These are phyloP conservation scores for Solanum virginianum DNA, from an alignment of 257 asterid genomes.

Conservation along the genomic window DNA sequence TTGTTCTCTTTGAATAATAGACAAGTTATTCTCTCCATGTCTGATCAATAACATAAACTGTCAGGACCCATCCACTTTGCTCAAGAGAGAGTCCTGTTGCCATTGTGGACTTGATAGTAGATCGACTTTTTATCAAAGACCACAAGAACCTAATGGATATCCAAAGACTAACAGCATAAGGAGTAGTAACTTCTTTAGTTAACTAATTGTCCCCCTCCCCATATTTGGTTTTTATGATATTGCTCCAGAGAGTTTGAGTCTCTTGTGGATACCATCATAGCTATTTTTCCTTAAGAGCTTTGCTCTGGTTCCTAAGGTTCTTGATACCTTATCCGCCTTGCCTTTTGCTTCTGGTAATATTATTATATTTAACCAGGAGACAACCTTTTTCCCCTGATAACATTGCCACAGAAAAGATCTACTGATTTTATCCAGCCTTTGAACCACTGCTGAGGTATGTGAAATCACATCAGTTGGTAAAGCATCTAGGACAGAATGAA, in stretches of 20 bases:
- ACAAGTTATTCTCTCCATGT: no score
- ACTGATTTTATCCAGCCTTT: neutral
- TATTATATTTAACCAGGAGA: neutral
- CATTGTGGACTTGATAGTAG: neutral
- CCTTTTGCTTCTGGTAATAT: neutral
- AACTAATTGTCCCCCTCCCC: neutral
- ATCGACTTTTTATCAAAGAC: neutral
- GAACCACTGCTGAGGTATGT: neutral
- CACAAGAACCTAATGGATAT: neutral
- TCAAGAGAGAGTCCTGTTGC: neutral
- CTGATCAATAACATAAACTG: no score
- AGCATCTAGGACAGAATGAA: neutral
- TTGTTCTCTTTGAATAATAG: no score
- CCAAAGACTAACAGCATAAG: neutral
- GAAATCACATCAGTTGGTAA: no score
- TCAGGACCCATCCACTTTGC: neutral
- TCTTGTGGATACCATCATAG: no score
- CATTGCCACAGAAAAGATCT: neutral
- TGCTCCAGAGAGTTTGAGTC: no score
- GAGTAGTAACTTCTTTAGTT: neutral
- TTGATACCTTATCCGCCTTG: neutral
- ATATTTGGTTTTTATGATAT: neutral
- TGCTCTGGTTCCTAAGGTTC: no score
- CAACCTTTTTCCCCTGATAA: neutral
- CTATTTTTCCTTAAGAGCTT: no score